phyloP scores from a whole-genome alignment of 1,139 yeast species.

The Lodderomyces jiufengensis region DNA sequence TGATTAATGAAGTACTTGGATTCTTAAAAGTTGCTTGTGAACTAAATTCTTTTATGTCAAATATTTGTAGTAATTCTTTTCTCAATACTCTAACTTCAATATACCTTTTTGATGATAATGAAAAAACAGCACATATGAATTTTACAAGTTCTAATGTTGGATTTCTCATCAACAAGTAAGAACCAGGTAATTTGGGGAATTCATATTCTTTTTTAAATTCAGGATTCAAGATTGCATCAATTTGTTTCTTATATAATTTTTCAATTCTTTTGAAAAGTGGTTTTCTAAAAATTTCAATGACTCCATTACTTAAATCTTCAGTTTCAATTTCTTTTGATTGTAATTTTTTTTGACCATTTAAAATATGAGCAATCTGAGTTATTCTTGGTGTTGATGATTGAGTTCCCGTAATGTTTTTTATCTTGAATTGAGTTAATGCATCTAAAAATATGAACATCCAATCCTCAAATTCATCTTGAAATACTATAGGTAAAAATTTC shows the following conservation, averaged over 20 bases:
- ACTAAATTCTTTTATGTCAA: constrained; percentile 84
- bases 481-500: constrained; percentile 67
- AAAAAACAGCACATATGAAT: constrained; percentile 66
- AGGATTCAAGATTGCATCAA: constrained; percentile 68
- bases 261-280: constrained; percentile 66
- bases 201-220: constrained; percentile 61
- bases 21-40: constrained; percentile 69
- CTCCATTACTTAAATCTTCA: constrained; percentile 33
- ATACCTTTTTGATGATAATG: constrained; percentile 59
- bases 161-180: constrained; percentile 55
- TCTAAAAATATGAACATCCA: constrained; percentile 82
- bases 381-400: constrained; percentile 50
- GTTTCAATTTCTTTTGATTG: constrained; percentile 29
- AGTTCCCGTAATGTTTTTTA: constrained; percentile 34
- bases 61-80: constrained; percentile 64
- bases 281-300: constrained; percentile 52
- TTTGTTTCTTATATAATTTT: constrained; percentile 64
- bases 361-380: constrained; percentile 60
- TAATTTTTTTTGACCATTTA: constrained; percentile 43
- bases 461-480: constrained; percentile 80
- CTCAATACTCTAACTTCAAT: constrained; percentile 75
- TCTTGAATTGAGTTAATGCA: constrained; percentile 58
- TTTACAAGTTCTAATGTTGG: constrained; percentile 83
- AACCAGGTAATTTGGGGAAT: constrained; percentile 73
- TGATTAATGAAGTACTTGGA: constrained; percentile 67